Evolutionary conservation across 352 stramenopile genomes (phyloP), one percentile per base, ranked within the genome.

Genomic region (Globisporangium paddicum): DNA sequence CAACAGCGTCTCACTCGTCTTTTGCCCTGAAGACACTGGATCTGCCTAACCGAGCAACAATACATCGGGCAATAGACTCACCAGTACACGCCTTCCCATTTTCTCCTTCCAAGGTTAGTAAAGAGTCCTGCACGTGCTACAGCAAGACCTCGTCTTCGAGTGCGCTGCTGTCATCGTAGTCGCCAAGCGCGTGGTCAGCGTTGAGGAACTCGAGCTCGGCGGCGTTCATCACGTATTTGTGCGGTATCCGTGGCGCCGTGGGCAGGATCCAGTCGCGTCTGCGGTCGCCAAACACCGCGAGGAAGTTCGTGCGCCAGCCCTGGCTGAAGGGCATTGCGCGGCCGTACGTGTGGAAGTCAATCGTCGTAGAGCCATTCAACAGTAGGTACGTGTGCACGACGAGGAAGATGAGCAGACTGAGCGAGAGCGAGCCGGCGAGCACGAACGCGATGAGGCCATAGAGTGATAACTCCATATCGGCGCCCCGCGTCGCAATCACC

Each of bases 1-100:
- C 23, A 97, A 96, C 75, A 95, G 83, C 50, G 82, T 93, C 25
- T 96, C 87, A 47, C 77, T 96, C 46, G 74, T 89, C 49, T 97
- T 96, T 67, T 67, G 90, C 49, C 67, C 68, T 2, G 73, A 52
- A 37, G 25, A 37, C 14, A 30, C 45, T 0, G n/a, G n/a, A 47
- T 47, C 21, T 4, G 42, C 25, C 26, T 48, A 30, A 21, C 2
- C 21, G n/a, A 2, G 3, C 42, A n/a, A 26, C n/a, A 26, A n/a
- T 23, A 13, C 28, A 6, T 14, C 25, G 23, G 0, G 3, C 26
- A 35, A 25, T 35, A 1, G 10, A 26, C 10, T 37, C 52, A 58
- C 6, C 38, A 2, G 18, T 41, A 16, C 13, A 28, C 26, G 11
- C 34, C 34, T 16, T 48, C 42, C 19, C 28, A 14, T 34, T 30